Conservation (phyloP, 257 asterid genomes). For the Paraleonurus japonicus region DNA sequence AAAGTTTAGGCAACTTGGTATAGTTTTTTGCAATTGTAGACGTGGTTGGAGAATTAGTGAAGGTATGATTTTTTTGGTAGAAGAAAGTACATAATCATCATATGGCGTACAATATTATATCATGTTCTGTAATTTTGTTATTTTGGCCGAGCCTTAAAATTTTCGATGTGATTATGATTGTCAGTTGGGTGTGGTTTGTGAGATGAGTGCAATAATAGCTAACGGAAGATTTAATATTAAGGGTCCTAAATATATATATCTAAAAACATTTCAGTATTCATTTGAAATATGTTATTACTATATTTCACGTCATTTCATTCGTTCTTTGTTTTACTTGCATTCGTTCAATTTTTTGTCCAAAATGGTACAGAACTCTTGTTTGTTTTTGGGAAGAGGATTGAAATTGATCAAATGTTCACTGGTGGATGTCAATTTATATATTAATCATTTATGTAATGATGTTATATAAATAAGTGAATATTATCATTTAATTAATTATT, state of each 20-base stretch:
- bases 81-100: background rate
- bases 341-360: too few species aligned
- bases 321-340: too few species aligned
- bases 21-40: background rate
- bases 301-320: too few species aligned
- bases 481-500: too few species aligned
- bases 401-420: too few species aligned
- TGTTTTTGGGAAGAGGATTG: too few species aligned
- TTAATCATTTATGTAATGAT: too few species aligned
- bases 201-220: background rate
- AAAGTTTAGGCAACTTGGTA: slow-evolving; percentile 24
- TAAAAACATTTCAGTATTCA: too few species aligned
- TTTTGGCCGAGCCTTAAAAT: background rate
- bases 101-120: background rate
- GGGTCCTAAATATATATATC: background rate
- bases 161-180: background rate
- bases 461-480: too few species aligned
- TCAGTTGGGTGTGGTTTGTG: background rate
- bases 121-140: background rate
- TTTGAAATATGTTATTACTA: too few species aligned
- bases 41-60: slow-evolving; percentile 24
- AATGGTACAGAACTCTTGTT: too few species aligned
- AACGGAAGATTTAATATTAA: background rate
- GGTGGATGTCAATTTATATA: too few species aligned
- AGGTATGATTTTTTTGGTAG: background rate